phyloP scores from a whole-genome alignment of 257 asterid species.

The Solanum sitiens region DNA sequence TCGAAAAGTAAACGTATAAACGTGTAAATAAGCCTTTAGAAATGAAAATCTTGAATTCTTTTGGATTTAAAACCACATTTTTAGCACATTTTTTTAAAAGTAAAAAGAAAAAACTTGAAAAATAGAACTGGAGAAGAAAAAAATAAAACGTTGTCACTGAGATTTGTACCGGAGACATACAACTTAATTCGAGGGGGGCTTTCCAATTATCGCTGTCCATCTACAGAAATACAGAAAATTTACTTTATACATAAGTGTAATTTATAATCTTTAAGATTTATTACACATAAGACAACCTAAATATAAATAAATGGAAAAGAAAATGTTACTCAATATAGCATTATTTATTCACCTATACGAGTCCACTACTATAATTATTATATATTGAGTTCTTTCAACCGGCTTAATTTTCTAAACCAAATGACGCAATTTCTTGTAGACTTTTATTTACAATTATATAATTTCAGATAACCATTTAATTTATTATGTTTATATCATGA shows the following conservation, averaged over 20 bases:
- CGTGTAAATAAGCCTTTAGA: rapidly evolving
- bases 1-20: rapidly evolving
- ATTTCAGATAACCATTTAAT: not conserved
- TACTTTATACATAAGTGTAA: too few species aligned
- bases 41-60: too few species aligned
- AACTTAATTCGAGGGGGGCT: too few species aligned
- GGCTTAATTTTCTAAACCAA: not conserved
- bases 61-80: too few species aligned
- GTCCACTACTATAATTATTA: not conserved
- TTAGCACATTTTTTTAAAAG: too few species aligned
- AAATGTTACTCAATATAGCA: not conserved
- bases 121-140: too few species aligned
- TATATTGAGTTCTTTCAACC: not conserved
- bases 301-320: not conserved
- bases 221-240: too few species aligned
- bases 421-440: not conserved
- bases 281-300: not conserved
- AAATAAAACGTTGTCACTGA: too few species aligned
- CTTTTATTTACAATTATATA: not conserved
- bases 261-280: not conserved
- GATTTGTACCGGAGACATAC: too few species aligned
- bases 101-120: too few species aligned
- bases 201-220: too few species aligned
- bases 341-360: not conserved
- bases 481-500: not conserved